These are phyloP conservation scores for Boletus patriciae DNA, from an alignment of 768 basidiomycete species.

Conservation along the genomic window DNA sequence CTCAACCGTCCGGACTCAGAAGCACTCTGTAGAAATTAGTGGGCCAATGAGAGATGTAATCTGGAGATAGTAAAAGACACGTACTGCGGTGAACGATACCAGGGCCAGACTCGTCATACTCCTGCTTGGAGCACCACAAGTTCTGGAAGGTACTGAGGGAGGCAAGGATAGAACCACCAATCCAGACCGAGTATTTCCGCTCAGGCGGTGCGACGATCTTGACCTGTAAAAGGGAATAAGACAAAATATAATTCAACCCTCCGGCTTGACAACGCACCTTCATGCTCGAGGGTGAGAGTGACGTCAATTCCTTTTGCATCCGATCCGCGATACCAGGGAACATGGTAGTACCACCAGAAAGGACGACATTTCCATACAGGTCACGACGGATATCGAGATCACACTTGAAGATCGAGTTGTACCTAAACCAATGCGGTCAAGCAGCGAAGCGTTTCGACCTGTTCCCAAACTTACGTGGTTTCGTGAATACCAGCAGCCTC, in stretches of 20 bases:
- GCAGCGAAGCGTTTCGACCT: neutral
- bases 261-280: constrained; percentile 49
- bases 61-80: constrained; percentile 22
- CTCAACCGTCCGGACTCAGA: constrained; percentile 21
- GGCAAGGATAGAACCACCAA: constrained; percentile 83
- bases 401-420: constrained; percentile 64
- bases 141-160: constrained; percentile 96
- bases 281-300: constrained; percentile 79
- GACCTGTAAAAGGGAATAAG: constrained; percentile 44
- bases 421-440: constrained; percentile 30
- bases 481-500: constrained; percentile 86
- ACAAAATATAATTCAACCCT: neutral
- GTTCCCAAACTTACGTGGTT: constrained; percentile 44
- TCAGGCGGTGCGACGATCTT: constrained; percentile 94
- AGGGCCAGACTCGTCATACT: constrained; percentile 86
- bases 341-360: constrained; percentile 89
- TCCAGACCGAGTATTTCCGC: constrained; percentile 96
- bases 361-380: constrained; percentile 38
- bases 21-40: constrained; percentile 21
- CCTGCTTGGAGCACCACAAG: constrained; percentile 91
- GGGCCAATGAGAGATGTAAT: neutral
- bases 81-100: constrained; percentile 77
- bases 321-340: constrained; percentile 96
- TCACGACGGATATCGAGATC: constrained; percentile 62
- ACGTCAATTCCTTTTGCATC: constrained; percentile 91